These are phyloP conservation scores for Trametes elegans DNA, from an alignment of 768 basidiomycete species.

Conservation along the genomic window DNA sequence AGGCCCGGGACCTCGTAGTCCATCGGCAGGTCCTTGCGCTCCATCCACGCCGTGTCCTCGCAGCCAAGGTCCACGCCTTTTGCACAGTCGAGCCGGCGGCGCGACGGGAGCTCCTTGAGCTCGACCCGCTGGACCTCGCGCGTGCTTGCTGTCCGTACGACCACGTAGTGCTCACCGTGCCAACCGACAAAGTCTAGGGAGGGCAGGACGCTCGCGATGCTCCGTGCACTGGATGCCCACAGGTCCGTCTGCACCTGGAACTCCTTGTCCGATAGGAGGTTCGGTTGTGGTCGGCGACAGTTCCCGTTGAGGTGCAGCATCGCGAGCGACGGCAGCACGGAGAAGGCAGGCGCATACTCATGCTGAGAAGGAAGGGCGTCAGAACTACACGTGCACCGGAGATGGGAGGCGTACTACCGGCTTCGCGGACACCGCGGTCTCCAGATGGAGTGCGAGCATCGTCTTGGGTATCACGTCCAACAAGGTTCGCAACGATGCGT, in stretches of 20 bases:
- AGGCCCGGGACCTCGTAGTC: slow-evolving; percentile 66
- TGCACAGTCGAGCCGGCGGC: slow-evolving; percentile 58
- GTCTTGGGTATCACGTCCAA: slow-evolving; percentile 33
- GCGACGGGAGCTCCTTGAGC: slow-evolving; percentile 58
- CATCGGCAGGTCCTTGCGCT: slow-evolving; percentile 73
- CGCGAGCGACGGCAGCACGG: slow-evolving; percentile 46
- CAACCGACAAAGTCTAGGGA: slow-evolving; percentile 68
- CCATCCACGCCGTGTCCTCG: slow-evolving; percentile 63
- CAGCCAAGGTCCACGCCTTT: slow-evolving; percentile 64
- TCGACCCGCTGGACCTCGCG: slow-evolving; percentile 32
- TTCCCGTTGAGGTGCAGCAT: slow-evolving; percentile 59
- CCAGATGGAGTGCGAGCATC: slow-evolving; percentile 55
- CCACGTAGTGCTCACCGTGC: slow-evolving; percentile 71
- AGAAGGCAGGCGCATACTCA: slow-evolving; percentile 49
- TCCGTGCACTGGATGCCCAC: slow-evolving; percentile 51
- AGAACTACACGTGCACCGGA: background rate
- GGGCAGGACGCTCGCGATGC: slow-evolving; percentile 48
- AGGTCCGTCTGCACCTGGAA: slow-evolving; percentile 54
- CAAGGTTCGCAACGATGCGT: slow-evolving; percentile 33
- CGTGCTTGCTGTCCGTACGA: slow-evolving; percentile 41
- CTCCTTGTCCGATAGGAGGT: slow-evolving; percentile 57
- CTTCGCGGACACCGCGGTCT: slow-evolving; percentile 48
- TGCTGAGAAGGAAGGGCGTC: slow-evolving; percentile 35
- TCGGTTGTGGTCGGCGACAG: slow-evolving; percentile 52
- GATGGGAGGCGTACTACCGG: slow-evolving; percentile 39